Conservation (phyloP, 805 yeast species). For the Myxozyma vanderwaltii region DNA sequence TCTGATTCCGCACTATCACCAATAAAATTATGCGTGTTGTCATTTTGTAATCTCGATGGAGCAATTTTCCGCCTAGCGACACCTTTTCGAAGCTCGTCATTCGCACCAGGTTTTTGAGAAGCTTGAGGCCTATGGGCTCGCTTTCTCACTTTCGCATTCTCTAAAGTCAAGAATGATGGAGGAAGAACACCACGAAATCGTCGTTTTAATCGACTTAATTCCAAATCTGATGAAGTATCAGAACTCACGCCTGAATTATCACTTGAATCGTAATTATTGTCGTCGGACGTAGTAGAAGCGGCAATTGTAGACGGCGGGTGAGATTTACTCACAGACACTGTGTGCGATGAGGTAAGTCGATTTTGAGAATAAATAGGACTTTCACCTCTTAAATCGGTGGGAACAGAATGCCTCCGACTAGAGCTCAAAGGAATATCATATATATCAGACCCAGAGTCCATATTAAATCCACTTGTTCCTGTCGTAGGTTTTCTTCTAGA, state of each 20-base stretch:
- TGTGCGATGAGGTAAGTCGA: background rate
- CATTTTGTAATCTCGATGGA: constrained; percentile 1
- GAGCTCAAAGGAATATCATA: background rate
- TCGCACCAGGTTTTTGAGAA: background rate
- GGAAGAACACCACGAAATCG: constrained; percentile 37
- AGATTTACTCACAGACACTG: too few species aligned
- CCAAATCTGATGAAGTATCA: constrained; percentile 15
- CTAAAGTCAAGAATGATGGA: constrained; percentile 37
- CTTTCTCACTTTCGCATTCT: constrained; percentile 5
- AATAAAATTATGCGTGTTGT: background rate
- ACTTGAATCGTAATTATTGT: background rate
- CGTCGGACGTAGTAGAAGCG: background rate
- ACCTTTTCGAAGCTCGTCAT: constrained; percentile 25
- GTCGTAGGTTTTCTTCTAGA: background rate
- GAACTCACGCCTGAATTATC: constrained; percentile 6
- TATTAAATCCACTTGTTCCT: background rate
- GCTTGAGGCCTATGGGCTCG: background rate
- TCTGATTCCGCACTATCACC: constrained; percentile 27
- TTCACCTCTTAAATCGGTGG: background rate
- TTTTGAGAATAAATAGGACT: background rate
- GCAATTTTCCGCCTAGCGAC: constrained; percentile 32
- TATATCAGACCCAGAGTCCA: background rate
- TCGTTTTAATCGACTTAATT: constrained; percentile 32
- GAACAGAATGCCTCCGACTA: background rate
- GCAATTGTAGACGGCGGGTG: too few species aligned